Evolutionary conservation across 768 basidiomycete genomes (phyloP), one percentile per base, ranked within the genome.

Genomic region (Leccinum variicolor): DNA sequence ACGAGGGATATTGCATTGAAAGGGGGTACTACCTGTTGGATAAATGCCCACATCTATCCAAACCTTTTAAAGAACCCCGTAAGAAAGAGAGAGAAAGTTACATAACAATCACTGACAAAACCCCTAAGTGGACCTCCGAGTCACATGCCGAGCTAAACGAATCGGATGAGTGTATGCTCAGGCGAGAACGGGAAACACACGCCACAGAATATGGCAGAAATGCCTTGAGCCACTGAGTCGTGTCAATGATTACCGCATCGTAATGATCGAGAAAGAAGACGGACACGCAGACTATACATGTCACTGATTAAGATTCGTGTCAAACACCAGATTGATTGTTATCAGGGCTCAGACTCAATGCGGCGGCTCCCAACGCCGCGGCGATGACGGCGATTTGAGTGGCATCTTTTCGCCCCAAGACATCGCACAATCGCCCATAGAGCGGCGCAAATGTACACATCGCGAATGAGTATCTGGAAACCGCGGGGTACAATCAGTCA

Each of bases 371-470:
- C 2, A 86, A 54, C 23, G 74, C 80, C 4, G 85, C 80, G 51
- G 84, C 84, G 9, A 82, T 57, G 2, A 90, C 74, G 3, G 89
- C 90, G 0, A 76, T 75, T 55, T 84, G 86, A 63, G 84, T 85
- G 10, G 89, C 90, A 34, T 81, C 81, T 60, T 81, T 77, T 21
- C 90, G 77, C 9, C 90, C 90, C 71, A 92, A 68, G 14, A 88
- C 86, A 69, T 89, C 84, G 66, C 84, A 88, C 17, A 92, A 73
- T 19, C 89, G 82, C 36, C 90, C 90, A 67, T 92, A 92, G 8
- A 92, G 76, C 0, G 89, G 90, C 2, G 89, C 91, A 63, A 92
- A 92, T 2, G 90, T 90, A 69, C 86, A 89, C 15, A 82, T 89
- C 10, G 90, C 87, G 19, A 92, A 79, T 10, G 92, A 74, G 69